Conservation (phyloP, 306 rosid genomes). For the Crotalaria pallida region DNA sequence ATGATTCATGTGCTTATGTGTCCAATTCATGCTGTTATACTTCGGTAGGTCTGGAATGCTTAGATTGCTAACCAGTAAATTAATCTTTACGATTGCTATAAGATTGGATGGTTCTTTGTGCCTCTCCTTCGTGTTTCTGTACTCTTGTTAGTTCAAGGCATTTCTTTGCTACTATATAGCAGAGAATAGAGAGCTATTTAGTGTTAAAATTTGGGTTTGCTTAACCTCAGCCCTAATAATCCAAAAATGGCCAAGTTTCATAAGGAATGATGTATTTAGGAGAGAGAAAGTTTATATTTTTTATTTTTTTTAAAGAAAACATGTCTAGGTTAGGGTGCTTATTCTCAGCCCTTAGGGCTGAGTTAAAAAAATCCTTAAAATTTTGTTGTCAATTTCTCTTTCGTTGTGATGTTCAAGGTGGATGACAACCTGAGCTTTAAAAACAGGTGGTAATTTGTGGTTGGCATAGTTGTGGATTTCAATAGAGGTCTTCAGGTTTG, state of each 20-base stretch:
- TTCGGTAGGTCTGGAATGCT: not conserved
- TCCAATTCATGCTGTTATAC: not conserved
- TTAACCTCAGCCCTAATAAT: too few relatives aligned
- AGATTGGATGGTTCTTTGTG: not conserved
- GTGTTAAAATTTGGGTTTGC: not conserved
- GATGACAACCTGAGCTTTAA: not conserved
- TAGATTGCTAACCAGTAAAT: not conserved
- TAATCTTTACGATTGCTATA: not conserved
- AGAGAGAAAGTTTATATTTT: too few relatives aligned
- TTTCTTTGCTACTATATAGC: not conserved
- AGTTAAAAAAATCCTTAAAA: too few relatives aligned
- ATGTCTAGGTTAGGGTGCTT: too few relatives aligned
- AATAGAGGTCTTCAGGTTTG: not conserved
- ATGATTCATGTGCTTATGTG: not conserved
- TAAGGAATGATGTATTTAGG: too few relatives aligned
- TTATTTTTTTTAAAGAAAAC: too few relatives aligned
- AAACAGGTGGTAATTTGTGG: not conserved
- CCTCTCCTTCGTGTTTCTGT: not conserved
- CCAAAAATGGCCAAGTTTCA: too few relatives aligned
- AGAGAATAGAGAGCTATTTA: not conserved
- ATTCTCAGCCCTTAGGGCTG: too few relatives aligned
- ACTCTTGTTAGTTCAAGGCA: not conserved
- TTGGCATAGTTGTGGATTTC: not conserved
- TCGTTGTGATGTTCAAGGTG: not conserved
- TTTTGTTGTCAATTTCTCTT: not conserved